A percentile compares a stretch with the other conserved stretches of the same genome.
These are phyloP conservation scores for Malassezia furfur DNA, from an alignment of 1,284 basidiomycete species.

Conservation along the genomic window DNA sequence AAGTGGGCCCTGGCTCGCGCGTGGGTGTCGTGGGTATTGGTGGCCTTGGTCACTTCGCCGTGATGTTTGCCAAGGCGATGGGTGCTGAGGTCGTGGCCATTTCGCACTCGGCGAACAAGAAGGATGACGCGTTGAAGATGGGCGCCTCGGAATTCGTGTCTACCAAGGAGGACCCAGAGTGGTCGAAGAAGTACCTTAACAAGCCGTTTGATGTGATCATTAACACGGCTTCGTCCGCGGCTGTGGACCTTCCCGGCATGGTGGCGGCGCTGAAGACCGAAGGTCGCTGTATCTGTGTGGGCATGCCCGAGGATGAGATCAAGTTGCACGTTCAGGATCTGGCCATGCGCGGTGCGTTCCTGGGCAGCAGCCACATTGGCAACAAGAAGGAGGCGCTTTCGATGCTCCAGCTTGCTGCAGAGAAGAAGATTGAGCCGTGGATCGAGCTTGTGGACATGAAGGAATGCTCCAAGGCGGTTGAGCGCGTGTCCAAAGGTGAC, in stretches of 20 bases:
- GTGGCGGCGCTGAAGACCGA: constrained; percentile 54
- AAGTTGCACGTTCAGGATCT: constrained; percentile 48
- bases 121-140: constrained; percentile 59
- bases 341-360: constrained; percentile 48
- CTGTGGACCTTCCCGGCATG: constrained; percentile 51
- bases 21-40: constrained; percentile 58
- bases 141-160: constrained; percentile 53
- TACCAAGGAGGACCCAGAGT: constrained; percentile 38
- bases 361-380: constrained; percentile 56
- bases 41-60: constrained; percentile 50
- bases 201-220: constrained; percentile 58
- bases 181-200: constrained; percentile 31
- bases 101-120: constrained; percentile 59
- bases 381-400: constrained; percentile 58
- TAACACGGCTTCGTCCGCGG: constrained; percentile 52
- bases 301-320: constrained; percentile 52
- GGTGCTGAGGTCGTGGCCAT: constrained; percentile 61
- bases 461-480: constrained; percentile 55
- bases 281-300: constrained; percentile 56
- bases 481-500: constrained; percentile 55
- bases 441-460: constrained; percentile 57
- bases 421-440: constrained; percentile 47
- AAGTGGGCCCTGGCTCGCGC: constrained; percentile 58
- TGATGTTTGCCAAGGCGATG: constrained; percentile 57
- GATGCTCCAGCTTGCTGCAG: constrained; percentile 40